Percentiles rank a stretch among this genome's conserved stretches.
phyloP scores from a whole-genome alignment of 192 early-diverging fungal genomes.

The Paraglomus brasilianum region DNA sequence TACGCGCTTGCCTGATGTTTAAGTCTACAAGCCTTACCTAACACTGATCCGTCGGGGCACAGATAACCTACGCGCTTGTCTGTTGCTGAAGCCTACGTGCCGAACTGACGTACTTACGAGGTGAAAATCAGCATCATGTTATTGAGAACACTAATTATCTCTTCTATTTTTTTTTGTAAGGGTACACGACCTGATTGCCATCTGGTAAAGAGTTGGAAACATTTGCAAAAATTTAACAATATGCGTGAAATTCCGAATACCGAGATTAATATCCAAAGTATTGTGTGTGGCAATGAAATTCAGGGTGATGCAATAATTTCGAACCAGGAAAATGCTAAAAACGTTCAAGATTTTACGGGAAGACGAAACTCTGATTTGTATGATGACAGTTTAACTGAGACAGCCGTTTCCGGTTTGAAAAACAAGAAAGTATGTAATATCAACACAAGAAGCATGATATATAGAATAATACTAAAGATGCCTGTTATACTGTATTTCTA shows the following conservation, averaged over 20 bases:
- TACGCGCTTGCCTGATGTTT: conserved; percentile 13
- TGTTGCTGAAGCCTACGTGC: conserved; percentile 3
- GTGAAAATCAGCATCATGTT: neutral
- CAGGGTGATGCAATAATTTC: conserved; percentile 7
- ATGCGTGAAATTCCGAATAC: too few relatives aligned
- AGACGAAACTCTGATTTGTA: conserved; percentile 10
- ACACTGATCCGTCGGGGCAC: conserved; percentile 3
- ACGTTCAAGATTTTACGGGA: conserved; percentile 17
- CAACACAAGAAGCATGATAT: too few relatives aligned
- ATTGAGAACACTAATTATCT: conserved; percentile 6
- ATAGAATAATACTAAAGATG: too few relatives aligned
- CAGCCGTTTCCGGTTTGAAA: too few relatives aligned
- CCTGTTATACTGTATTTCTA: too few relatives aligned
- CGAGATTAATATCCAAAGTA: conserved; percentile 13
- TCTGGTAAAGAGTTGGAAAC: conserved; percentile 3
- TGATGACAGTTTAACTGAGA: conserved; percentile 17
- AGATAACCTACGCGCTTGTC: conserved; percentile 10
- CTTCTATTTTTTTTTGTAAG: neutral
- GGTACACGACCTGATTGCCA: neutral
- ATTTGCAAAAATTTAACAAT: too few relatives aligned
- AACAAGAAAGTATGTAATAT: too few relatives aligned
- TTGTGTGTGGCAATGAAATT: conserved; percentile 13
- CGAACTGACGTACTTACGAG: conserved; percentile 1
- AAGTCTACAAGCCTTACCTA: conserved; percentile 12
- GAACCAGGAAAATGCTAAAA: neutral